These are phyloP conservation scores for Buxus sempervirens DNA, from an alignment of 164 flowering plant species.

Conservation along the genomic window DNA sequence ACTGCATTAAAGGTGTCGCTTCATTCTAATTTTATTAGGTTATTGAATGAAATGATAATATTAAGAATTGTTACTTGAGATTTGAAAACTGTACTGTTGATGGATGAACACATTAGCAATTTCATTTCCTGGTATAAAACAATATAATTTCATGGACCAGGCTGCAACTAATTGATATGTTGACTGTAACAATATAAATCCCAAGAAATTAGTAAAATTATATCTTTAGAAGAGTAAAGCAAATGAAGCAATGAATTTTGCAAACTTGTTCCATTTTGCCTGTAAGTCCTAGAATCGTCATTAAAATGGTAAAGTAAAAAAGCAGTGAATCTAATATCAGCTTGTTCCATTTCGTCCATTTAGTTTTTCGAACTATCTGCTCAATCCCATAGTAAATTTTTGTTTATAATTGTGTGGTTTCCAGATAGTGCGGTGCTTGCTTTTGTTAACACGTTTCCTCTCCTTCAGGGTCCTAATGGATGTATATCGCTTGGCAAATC, in stretches of 20 bases:
- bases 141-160: background rate
- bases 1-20: background rate
- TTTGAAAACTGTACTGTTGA: background rate
- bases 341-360: background rate
- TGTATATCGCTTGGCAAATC: slow-evolving; percentile 63
- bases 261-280: background rate
- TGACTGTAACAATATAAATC: background rate
- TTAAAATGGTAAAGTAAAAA: too few species aligned
- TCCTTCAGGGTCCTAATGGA: slow-evolving; percentile 77
- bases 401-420: background rate
- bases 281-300: too few species aligned
- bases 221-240: background rate
- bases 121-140: background rate
- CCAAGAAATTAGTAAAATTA: background rate
- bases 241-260: background rate
- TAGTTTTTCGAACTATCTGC: background rate
- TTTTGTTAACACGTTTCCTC: slow-evolving; percentile 8
- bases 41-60: background rate
- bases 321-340: background rate
- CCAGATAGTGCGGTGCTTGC: background rate
- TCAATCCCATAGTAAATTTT: background rate
- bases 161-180: background rate
- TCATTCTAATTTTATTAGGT: background rate
- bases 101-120: background rate
- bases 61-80: background rate